Conservation (phyloP, 306 rosid species). For the Alnus rubra region DNA sequence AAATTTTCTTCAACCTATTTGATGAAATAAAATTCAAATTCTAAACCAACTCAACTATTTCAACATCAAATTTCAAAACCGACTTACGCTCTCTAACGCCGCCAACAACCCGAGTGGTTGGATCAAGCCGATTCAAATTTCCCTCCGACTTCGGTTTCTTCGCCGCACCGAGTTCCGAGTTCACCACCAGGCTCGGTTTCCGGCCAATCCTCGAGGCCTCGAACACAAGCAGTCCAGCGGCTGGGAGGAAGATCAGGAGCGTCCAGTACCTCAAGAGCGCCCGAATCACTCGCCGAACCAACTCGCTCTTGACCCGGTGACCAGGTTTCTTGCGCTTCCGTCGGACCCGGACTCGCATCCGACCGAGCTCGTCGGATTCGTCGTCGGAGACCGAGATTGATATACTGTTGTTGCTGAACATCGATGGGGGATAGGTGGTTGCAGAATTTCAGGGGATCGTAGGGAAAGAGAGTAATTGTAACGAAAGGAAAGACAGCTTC, state of each 20-base stretch:
- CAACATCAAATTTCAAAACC: not conserved
- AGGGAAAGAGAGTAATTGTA: not conserved
- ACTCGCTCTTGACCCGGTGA: constrained; percentile 40
- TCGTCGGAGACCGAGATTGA: constrained; percentile 73
- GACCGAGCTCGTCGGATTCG: constrained; percentile 77
- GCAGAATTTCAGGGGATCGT: not conserved
- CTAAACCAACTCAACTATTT: not conserved
- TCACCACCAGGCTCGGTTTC: constrained; percentile 28
- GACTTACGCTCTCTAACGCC: constrained; percentile 87
- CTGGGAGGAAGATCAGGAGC: constrained; percentile 57
- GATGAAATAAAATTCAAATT: not conserved
- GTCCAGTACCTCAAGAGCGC: constrained; percentile 64
- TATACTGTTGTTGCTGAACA: constrained; percentile 59
- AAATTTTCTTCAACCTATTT: not conserved
- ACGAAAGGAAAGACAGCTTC: not conserved
- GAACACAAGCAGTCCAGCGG: constrained; percentile 54
- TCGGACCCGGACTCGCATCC: constrained; percentile 70
- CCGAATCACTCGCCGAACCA: constrained; percentile 41
- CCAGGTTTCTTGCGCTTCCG: constrained; percentile 71
- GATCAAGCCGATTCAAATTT: constrained; percentile 83
- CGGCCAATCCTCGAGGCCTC: constrained; percentile 58
- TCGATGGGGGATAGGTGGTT: constrained; percentile 11
- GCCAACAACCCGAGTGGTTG: constrained; percentile 59
- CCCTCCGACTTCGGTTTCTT: constrained; percentile 26
- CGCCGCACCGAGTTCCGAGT: constrained; percentile 13